Percentiles rank a stretch among this genome's conserved stretches.
Conservation (phyloP, 2,329 filamentous ascomycete genomes). For the Tolypocladium endophyticum region DNA sequence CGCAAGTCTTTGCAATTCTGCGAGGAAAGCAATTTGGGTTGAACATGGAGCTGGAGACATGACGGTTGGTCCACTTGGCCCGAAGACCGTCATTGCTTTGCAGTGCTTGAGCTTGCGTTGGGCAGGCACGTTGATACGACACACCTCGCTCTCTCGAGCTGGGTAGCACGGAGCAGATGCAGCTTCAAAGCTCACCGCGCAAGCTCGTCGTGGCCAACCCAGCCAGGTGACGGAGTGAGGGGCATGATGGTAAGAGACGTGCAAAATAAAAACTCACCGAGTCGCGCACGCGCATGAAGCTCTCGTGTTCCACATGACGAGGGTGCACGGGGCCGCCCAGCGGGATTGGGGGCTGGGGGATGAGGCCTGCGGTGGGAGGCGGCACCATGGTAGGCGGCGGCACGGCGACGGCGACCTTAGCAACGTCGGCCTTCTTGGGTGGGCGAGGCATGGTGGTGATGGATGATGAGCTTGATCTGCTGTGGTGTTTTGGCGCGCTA, state of each 20-base stretch:
- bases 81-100: neutral
- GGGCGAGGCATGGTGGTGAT: constrained; percentile 32
- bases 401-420: constrained; percentile 23
- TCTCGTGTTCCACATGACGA: constrained; percentile 54
- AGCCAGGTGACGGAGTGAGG: neutral
- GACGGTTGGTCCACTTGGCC: neutral
- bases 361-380: constrained; percentile 13
- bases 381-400: constrained; percentile 28
- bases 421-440: constrained; percentile 31
- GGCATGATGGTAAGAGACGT: constrained; percentile 4
- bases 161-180: neutral
- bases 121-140: neutral
- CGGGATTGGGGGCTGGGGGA: constrained; percentile 6
- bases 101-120: neutral
- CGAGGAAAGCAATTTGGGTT: neutral
- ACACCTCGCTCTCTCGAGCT: neutral
- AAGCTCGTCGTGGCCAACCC: neutral
- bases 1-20: neutral
- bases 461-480: neutral
- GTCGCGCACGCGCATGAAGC: constrained; percentile 72
- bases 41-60: neutral
- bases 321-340: constrained; percentile 12
- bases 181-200: neutral
- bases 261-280: constrained; percentile 49
- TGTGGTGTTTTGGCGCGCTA: neutral